phyloP scores from a whole-genome alignment of 2,329 filamentous ascomycete genomes.

The Aspergillus udagawae region DNA sequence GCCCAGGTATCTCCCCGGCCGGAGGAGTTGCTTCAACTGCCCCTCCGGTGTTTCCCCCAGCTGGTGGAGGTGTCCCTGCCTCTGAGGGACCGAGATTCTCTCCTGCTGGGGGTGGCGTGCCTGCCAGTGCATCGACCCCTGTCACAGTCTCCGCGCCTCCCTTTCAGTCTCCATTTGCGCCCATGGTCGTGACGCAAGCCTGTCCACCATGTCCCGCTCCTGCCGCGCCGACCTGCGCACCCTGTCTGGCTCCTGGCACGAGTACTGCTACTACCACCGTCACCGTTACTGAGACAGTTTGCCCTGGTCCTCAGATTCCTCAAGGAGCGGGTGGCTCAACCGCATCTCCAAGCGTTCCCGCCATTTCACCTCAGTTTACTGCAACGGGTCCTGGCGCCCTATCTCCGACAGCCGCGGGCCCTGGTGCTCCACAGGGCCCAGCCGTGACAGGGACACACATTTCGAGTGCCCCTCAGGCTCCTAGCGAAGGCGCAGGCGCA shows the following conservation, averaged over 20 bases:
- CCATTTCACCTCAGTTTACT: neutral
- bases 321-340: neutral
- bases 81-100: neutral
- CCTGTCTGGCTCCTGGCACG: neutral
- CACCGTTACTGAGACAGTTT: conserved; percentile 11
- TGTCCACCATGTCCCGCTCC: neutral
- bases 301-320: neutral
- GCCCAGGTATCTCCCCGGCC: neutral
- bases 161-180: neutral
- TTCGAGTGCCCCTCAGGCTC: neutral
- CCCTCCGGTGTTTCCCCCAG: neutral
- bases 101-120: neutral
- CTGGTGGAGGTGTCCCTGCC: neutral
- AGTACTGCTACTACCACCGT: conserved; percentile 12
- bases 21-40: neutral
- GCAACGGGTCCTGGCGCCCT: neutral
- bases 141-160: neutral
- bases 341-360: neutral
- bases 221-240: neutral
- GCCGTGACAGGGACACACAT: neutral
- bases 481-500: neutral
- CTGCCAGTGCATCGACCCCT: neutral
- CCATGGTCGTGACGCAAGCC: neutral
- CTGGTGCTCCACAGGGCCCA: neutral
- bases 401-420: neutral